Percentiles rank a stretch among this genome's conserved stretches.
These are phyloP conservation scores for Priceomyces carsonii DNA, from an alignment of 805 yeast genomes.

Conservation along the genomic window DNA sequence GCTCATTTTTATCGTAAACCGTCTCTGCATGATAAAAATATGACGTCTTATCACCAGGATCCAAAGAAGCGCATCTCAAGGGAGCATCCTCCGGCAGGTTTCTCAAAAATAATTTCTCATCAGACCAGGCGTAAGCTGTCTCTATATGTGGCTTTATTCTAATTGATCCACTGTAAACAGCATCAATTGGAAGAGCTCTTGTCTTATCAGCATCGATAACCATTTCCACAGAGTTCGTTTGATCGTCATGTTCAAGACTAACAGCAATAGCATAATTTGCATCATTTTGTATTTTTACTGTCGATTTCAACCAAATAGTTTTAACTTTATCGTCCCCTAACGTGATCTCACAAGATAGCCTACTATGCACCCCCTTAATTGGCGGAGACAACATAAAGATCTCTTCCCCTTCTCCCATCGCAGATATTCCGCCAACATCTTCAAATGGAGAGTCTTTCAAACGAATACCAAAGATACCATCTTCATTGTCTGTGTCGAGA, in stretches of 20 bases:
- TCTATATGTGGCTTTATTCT: slow-evolving; percentile 62
- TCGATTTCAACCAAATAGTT: slow-evolving; percentile 72
- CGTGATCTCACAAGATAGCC: slow-evolving; percentile 70
- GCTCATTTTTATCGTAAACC: slow-evolving; percentile 61
- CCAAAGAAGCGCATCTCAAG: slow-evolving; percentile 57
- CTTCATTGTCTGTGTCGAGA: slow-evolving; percentile 61
- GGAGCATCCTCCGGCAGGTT: slow-evolving; percentile 51
- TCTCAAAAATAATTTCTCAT: slow-evolving; percentile 64
- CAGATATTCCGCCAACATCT: slow-evolving; percentile 56
- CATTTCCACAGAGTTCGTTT: slow-evolving; percentile 22
- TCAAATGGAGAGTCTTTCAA: slow-evolving; percentile 58
- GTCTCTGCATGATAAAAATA: slow-evolving; percentile 78
- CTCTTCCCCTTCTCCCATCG: slow-evolving; percentile 82
- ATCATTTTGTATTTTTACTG: slow-evolving; percentile 66
- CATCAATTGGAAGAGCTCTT: slow-evolving; percentile 72
- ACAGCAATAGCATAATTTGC: slow-evolving; percentile 60
- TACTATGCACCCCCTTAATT: slow-evolving; percentile 60
- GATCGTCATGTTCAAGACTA: slow-evolving; percentile 27
- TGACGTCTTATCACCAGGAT: slow-evolving; percentile 38
- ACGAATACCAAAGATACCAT: slow-evolving; percentile 64
- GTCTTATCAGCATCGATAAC: slow-evolving; percentile 55
- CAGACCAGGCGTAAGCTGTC: slow-evolving; percentile 68
- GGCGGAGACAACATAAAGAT: slow-evolving; percentile 68
- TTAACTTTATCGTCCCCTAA: slow-evolving; percentile 79
- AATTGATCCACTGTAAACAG: slow-evolving; percentile 59